Percentiles rank a stretch among this genome's conserved stretches.
Conservation (phyloP, 1,139 yeast genomes). For the Pichia sp. region DNA sequence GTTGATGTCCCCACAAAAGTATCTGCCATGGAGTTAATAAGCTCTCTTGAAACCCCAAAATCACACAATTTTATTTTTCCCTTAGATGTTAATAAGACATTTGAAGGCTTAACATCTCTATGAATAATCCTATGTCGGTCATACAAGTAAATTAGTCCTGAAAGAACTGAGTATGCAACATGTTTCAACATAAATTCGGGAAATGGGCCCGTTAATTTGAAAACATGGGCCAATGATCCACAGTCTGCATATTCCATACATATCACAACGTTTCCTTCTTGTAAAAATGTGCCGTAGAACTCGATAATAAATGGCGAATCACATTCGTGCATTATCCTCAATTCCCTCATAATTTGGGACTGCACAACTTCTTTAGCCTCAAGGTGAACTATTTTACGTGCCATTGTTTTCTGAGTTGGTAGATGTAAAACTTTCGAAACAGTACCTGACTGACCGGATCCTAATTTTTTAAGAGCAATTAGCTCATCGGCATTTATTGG, state of each 20-base stretch:
- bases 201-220: constrained; percentile 50
- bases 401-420: constrained; percentile 86
- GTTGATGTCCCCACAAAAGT: constrained; percentile 97
- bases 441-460: constrained; percentile 92
- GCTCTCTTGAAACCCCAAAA: constrained; percentile 89
- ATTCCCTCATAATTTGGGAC: constrained; percentile 81
- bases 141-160: constrained; percentile 79
- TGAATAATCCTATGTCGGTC: constrained; percentile 82
- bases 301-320: constrained; percentile 78
- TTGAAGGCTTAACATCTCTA: constrained; percentile 89
- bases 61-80: constrained; percentile 86
- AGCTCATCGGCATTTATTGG: constrained; percentile 65
- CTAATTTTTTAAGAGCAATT: constrained; percentile 69
- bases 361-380: constrained; percentile 80
- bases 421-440: constrained; percentile 85
- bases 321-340: constrained; percentile 88
- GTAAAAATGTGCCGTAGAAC: constrained; percentile 82
- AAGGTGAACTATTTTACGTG: constrained; percentile 80
- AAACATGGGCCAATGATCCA: constrained; percentile 81
- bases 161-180: constrained; percentile 70
- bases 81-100: constrained; percentile 69
- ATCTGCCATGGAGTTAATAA: constrained; percentile 89
- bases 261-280: constrained; percentile 67
- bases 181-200: constrained; percentile 70
- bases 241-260: constrained; percentile 97